These are phyloP conservation scores for Aspergillus sp. DNA, from an alignment of 2,329 filamentous ascomycete species.

Conservation along the genomic window DNA sequence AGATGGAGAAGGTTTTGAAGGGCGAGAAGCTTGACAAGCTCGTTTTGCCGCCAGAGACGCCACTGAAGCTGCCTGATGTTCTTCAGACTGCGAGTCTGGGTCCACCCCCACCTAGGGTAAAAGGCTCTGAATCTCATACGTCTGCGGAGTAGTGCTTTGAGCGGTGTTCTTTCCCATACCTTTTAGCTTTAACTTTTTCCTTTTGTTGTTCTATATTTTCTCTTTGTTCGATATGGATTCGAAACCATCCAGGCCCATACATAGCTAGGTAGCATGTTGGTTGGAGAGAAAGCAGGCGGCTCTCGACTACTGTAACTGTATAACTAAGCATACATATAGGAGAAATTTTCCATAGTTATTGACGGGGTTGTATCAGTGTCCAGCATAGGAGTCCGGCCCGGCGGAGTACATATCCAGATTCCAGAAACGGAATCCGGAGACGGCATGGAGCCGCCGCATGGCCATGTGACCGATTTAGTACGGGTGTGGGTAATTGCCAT, in stretches of 20 bases:
- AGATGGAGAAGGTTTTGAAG: slow-evolving; percentile 85
- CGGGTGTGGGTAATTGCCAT: not conserved
- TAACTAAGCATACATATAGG: slow-evolving; percentile 1
- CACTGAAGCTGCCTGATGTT: slow-evolving; percentile 67
- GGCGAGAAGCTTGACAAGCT: slow-evolving; percentile 79
- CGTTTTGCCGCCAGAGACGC: slow-evolving; percentile 50
- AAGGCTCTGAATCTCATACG: slow-evolving; percentile 17
- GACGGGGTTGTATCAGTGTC: not conserved
- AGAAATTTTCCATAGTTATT: not conserved
- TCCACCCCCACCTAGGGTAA: slow-evolving; percentile 20
- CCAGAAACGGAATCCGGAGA: not conserved
- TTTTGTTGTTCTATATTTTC: slow-evolving; percentile 1
- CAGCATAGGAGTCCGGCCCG: too few species aligned
- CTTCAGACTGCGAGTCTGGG: slow-evolving; percentile 33
- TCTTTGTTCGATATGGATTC: not conserved
- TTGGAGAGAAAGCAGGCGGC: slow-evolving; percentile 3
- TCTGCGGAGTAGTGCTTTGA: slow-evolving; percentile 22
- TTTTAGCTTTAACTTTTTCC: not conserved
- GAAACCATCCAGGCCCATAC: slow-evolving; percentile 1
- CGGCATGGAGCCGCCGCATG: not conserved
- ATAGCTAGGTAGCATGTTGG: slow-evolving; percentile 4
- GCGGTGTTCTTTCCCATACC: not conserved
- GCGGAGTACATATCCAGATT: not conserved
- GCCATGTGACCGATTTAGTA: not conserved
- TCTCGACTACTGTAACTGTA: slow-evolving; percentile 1